These are phyloP conservation scores for Plantago ovata DNA, from an alignment of 257 asterid species.

Conservation along the genomic window DNA sequence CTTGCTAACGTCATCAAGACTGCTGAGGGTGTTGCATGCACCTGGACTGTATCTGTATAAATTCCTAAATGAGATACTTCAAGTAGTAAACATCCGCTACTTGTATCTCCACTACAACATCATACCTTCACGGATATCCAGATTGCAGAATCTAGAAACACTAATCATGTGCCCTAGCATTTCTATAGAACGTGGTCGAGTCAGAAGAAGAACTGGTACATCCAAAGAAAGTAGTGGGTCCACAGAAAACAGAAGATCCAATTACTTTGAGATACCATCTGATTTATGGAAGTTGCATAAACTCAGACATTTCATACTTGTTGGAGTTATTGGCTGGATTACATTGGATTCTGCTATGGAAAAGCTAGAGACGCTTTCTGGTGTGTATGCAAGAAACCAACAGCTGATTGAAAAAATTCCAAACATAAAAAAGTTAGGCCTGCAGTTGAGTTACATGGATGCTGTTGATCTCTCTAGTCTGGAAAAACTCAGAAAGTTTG, in stretches of 20 bases:
- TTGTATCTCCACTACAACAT: background rate
- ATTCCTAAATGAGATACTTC: constrained; percentile 2
- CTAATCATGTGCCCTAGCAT: background rate
- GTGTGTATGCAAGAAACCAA: too few species aligned
- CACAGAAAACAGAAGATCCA: too few species aligned
- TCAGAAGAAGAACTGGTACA: too few species aligned
- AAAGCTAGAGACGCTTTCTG: constrained; percentile 9
- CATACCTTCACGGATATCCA: background rate
- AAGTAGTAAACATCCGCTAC: constrained; percentile 9
- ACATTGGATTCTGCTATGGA: background rate
- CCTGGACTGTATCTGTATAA: background rate
- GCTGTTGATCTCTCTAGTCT: too few species aligned
- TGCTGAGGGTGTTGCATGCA: constrained; percentile 12
- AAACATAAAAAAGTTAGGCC: constrained; percentile 9
- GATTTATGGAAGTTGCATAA: constrained; percentile 13
- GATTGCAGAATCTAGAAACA: constrained; percentile 10
- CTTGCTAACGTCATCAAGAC: background rate
- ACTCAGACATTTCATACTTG: constrained; percentile 11
- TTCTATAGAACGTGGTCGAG: background rate
- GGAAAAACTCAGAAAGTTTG: too few species aligned
- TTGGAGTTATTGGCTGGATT: background rate
- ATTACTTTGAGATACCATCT: background rate
- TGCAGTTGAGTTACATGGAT: too few species aligned
- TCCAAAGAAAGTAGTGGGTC: too few species aligned
- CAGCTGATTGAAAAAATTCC: background rate